Evolutionary conservation across 257 asterid species (phyloP).

Genomic region (Penstemon barbatus): DNA sequence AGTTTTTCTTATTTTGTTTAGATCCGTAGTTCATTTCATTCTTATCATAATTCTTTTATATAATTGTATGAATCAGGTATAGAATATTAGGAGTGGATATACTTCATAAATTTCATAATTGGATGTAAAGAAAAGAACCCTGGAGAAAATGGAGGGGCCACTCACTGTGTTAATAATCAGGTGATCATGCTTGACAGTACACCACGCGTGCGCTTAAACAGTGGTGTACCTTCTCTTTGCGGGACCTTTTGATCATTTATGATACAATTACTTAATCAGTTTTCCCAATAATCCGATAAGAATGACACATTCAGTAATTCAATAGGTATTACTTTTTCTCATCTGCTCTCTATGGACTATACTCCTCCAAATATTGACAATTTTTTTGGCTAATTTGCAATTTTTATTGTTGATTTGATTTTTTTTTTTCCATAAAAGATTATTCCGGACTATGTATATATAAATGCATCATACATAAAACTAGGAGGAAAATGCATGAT

Average conservation of each 20-base stretch:
- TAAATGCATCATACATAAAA: no score
- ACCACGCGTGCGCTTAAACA: constrained; percentile 70
- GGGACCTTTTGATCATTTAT: constrained; percentile 29
- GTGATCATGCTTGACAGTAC: constrained; percentile 50
- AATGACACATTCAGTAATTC: no score
- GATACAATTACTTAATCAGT: neutral
- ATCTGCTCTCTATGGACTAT: no score
- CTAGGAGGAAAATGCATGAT: no score
- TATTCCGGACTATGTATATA: no score
- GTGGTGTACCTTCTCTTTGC: constrained; percentile 43
- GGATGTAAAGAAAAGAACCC: constrained; percentile 3
- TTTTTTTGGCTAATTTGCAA: no score
- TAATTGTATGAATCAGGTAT: neutral
- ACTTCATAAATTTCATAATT: neutral
- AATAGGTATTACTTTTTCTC: no score
- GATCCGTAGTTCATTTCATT: no score
- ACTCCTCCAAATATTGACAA: no score
- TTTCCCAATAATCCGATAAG: neutral
- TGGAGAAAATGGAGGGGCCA: constrained; percentile 35
- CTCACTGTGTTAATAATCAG: constrained; percentile 43
- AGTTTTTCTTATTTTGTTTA: no score
- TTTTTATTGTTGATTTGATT: no score
- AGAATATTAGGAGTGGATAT: neutral
- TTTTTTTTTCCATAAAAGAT: no score
- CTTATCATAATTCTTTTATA: neutral